Evolutionary conservation across 805 yeast species (phyloP), one percentile per base, ranked within the genome.

Genomic region (Myxozyma vanderwaltii): DNA sequence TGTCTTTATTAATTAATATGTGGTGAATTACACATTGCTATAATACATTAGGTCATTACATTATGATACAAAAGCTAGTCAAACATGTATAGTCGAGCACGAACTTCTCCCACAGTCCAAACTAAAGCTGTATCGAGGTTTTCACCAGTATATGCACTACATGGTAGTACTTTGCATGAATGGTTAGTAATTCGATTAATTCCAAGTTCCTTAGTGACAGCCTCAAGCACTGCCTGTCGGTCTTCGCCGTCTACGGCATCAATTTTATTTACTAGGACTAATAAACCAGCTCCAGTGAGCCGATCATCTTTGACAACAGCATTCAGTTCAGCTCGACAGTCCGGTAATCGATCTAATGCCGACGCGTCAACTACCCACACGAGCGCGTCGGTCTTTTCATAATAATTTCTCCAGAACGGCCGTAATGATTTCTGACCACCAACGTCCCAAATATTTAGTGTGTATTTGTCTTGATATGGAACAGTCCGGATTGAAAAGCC

Each of bases 351-450:
- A 49, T 82, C 83, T 27, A 82, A 70, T 21, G 86, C 81, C 13
- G 74, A 72, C 1, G 83, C 79, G 72, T 92, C 97, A 4, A 92
- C 80, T 21, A 91, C 96, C 97, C 97, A 91, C 12, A 91, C 73
- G 17, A 91, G 76, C 4, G 83, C 82, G 67, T 91, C 91, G 0
- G 88, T 83, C 67, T 82, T 84, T 64, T 91, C 97, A 69, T 88
- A 91, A 72, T 92, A 91, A 74, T 91, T 92, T 67, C 88, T 84
- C 98, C 98, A 91, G 77, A 91, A 91, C 17, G 91, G 85, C 48
- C 98, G 76, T 43, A 91, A 76, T 1, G 92, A 81, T 46, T 80
- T 75, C 72, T 91, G 98, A 1, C 98, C 98, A 4, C 98, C 98
- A 12, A 91, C 84, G 69, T 89, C 96, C 98, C 79, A 77, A 19